Conservation (phyloP, 805 yeast genomes). For the Ogataea corticis region DNA sequence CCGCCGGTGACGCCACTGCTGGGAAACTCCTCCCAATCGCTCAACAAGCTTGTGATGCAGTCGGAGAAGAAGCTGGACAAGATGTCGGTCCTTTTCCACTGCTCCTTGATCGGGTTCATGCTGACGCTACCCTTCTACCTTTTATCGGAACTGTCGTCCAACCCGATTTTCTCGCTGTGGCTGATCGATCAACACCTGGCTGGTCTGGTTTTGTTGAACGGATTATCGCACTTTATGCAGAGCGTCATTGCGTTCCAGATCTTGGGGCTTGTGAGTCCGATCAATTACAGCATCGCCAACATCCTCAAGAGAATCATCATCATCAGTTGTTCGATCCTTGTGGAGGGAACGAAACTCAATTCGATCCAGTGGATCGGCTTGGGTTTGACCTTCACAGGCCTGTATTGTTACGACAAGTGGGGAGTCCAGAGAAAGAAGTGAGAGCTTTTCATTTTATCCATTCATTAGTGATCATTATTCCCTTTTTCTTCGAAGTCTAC, state of each 20-base stretch:
- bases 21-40: constrained; percentile 27
- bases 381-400: constrained; percentile 54
- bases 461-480: neutral
- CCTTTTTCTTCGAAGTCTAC: constrained; percentile 1
- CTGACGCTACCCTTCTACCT: constrained; percentile 70
- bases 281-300: constrained; percentile 77
- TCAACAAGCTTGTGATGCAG: constrained; percentile 24
- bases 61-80: constrained; percentile 57
- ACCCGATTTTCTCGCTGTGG: constrained; percentile 37
- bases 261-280: constrained; percentile 70
- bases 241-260: constrained; percentile 75
- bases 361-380: constrained; percentile 52
- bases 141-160: constrained; percentile 47
- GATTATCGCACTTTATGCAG: constrained; percentile 68
- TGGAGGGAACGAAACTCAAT: constrained; percentile 54
- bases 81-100: constrained; percentile 67
- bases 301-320: constrained; percentile 73
- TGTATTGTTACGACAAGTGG: constrained; percentile 76
- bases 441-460: neutral
- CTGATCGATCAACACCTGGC: constrained; percentile 29
- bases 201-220: constrained; percentile 55
- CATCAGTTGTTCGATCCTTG: constrained; percentile 61
- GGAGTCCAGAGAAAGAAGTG: constrained; percentile 37
- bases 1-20: constrained; percentile 28
- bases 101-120: constrained; percentile 67